Conservation (phyloP, 2,329 filamentous ascomycete genomes). For the Penicillium sp. region DNA sequence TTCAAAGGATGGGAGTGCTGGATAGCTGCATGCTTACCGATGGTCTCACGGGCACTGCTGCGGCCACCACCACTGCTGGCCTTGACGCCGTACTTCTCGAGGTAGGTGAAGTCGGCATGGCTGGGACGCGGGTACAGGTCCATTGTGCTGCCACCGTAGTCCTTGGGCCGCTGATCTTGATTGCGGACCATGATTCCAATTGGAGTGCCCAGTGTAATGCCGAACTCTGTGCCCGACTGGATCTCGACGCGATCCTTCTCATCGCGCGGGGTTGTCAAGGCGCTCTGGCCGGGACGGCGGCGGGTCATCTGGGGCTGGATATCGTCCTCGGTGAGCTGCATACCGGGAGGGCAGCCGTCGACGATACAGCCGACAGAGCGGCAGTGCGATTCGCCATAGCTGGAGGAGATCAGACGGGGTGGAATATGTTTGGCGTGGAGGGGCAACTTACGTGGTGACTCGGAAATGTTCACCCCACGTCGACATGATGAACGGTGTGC, state of each 20-base stretch:
- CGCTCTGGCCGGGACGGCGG: conserved; percentile 80
- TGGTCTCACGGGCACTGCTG: conserved; percentile 90
- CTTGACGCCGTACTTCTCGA: conserved; percentile 95
- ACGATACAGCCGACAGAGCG: conserved; percentile 91
- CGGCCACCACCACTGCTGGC: conserved; percentile 85
- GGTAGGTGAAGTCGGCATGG: conserved; percentile 95
- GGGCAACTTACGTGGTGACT: conserved; percentile 67
- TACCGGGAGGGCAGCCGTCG: conserved; percentile 83
- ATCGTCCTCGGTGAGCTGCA: conserved; percentile 76
- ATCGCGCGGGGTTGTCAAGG: conserved; percentile 84
- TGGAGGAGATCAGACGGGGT: conserved; percentile 22
- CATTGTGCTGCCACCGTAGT: conserved; percentile 88
- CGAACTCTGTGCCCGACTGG: conserved; percentile 86
- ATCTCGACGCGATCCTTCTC: conserved; percentile 91
- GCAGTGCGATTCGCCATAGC: conserved; percentile 85
- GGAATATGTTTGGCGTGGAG: conserved; percentile 4
- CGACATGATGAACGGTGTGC: conserved; percentile 59
- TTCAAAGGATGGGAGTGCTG: not conserved
- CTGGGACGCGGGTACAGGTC: conserved; percentile 84
- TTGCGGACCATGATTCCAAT: conserved; percentile 85
- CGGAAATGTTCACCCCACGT: conserved; percentile 79
- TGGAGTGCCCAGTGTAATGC: conserved; percentile 83
- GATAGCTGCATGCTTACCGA: conserved; percentile 51
- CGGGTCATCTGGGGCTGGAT: conserved; percentile 95
- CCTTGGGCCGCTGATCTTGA: conserved; percentile 85